phyloP scores from a whole-genome alignment of 2,329 filamentous ascomycete genomes.

The Alternaria postmessia region DNA sequence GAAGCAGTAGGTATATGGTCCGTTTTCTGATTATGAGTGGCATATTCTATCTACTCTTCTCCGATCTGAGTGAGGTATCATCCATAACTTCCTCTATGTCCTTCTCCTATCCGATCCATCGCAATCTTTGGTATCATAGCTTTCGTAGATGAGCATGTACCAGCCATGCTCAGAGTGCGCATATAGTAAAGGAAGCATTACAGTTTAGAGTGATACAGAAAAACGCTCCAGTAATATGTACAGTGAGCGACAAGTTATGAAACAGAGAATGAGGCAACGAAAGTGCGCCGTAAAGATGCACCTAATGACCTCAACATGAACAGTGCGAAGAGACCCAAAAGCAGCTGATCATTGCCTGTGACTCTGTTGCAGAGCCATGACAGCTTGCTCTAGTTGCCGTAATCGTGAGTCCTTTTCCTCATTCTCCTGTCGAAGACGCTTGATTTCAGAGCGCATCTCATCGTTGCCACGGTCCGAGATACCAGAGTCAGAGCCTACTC shows the following conservation, averaged over 20 bases:
- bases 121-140: slow-evolving; percentile 15
- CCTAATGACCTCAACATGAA: background rate
- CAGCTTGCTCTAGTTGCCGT: slow-evolving; percentile 46
- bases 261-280: slow-evolving; percentile 15
- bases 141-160: slow-evolving; percentile 27
- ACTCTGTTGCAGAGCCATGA: slow-evolving; percentile 46
- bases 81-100: slow-evolving; percentile 1
- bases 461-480: slow-evolving; percentile 36
- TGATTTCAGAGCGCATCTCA: slow-evolving; percentile 51
- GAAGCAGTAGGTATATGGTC: background rate
- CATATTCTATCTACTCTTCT: slow-evolving; percentile 5
- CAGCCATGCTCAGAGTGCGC: slow-evolving; percentile 25
- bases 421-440: slow-evolving; percentile 52
- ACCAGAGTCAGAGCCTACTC: slow-evolving; percentile 38
- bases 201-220: slow-evolving; percentile 14
- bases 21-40: background rate
- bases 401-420: slow-evolving; percentile 52
- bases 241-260: slow-evolving; percentile 25
- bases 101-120: slow-evolving; percentile 3
- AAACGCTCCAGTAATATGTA: slow-evolving; percentile 14
- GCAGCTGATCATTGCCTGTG: slow-evolving; percentile 20
- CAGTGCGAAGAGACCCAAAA: background rate
- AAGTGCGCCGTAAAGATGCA: slow-evolving; percentile 3
- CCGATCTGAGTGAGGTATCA: slow-evolving; percentile 25
- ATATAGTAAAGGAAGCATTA: slow-evolving; percentile 11